Conservation (phyloP, 208 protist species). For the Acanthamoeba sp. region DNA sequence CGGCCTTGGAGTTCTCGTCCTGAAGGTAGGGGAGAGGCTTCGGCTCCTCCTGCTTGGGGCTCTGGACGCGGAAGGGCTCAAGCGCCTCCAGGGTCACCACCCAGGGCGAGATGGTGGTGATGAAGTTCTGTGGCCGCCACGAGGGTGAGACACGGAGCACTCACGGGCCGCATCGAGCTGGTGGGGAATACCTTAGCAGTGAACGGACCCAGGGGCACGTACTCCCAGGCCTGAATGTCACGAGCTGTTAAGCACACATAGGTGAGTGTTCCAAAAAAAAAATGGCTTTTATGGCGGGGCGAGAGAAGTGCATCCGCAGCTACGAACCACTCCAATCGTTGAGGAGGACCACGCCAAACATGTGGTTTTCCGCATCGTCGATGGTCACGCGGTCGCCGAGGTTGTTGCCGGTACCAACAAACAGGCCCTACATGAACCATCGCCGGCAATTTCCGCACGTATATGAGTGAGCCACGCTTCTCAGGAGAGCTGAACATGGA, state of each 20-base stretch:
- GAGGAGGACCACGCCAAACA: slow-evolving; percentile 93
- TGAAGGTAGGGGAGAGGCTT: slow-evolving; percentile 88
- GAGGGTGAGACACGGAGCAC: too few relatives aligned
- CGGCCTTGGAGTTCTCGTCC: slow-evolving; percentile 54
- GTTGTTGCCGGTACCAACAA: slow-evolving; percentile 89
- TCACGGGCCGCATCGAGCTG: slow-evolving; percentile 55
- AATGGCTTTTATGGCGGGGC: too few relatives aligned
- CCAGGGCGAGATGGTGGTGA: slow-evolving; percentile 94
- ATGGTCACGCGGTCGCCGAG: slow-evolving; percentile 91
- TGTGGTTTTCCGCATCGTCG: slow-evolving; percentile 89
- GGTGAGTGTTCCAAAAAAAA: too few relatives aligned
- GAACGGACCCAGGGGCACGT: slow-evolving; percentile 94
- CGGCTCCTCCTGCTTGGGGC: slow-evolving; percentile 83
- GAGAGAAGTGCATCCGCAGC: not conserved
- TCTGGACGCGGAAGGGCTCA: slow-evolving; percentile 87
- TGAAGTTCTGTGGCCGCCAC: too few relatives aligned
- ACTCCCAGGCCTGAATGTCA: slow-evolving; percentile 94
- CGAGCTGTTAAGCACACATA: too few relatives aligned
- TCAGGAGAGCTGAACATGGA: not conserved
- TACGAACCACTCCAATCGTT: slow-evolving; percentile 93
- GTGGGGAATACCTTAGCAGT: slow-evolving; percentile 86
- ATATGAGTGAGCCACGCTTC: too few relatives aligned
- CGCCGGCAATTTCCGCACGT: too few relatives aligned
- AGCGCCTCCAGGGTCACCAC: slow-evolving; percentile 93
- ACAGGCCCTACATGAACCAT: slow-evolving; percentile 83